A percentile compares a stretch with the other conserved stretches of the same genome.
Evolutionary conservation across 805 yeast genomes (phyloP).

Genomic region (Millerozyma acaciae): DNA sequence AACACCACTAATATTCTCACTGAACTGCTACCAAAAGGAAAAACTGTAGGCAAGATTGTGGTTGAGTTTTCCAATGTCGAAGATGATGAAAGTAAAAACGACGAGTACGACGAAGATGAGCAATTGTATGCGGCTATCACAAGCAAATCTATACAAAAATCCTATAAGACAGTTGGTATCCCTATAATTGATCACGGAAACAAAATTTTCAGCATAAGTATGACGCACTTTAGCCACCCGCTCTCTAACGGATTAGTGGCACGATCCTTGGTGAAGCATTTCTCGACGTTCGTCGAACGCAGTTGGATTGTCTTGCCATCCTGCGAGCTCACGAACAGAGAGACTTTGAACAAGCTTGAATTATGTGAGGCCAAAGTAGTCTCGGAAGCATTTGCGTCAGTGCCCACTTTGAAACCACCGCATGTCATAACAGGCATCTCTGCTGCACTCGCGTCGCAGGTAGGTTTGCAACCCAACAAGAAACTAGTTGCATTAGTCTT

Average conservation of each 20-base stretch:
- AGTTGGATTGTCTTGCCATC: conserved; percentile 35
- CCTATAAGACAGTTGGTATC: conserved; percentile 18
- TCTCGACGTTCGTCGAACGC: conserved; percentile 8
- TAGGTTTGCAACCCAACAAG: conserved; percentile 6
- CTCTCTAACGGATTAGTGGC: conserved; percentile 32
- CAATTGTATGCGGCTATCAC: conserved; percentile 42
- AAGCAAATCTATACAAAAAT: conserved; percentile 16
- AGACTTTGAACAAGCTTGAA: conserved; percentile 21
- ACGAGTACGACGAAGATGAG: conserved; percentile 47
- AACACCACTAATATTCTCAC: conserved; percentile 17
- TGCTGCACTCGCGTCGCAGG: conserved; percentile 40
- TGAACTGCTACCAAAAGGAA: conserved; percentile 12
- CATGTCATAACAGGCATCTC: conserved; percentile 57
- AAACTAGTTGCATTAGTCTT: conserved; percentile 25
- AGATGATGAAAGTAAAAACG: conserved; percentile 15
- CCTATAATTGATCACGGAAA: conserved; percentile 17
- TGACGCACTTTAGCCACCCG: conserved; percentile 36
- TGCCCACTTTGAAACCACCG: conserved; percentile 49
- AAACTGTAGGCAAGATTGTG: conserved; percentile 7
- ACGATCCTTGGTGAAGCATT: conserved; percentile 13
- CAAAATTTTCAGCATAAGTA: conserved; percentile 14
- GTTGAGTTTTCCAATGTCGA: conserved; percentile 11
- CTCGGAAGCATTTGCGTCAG: conserved; percentile 5
- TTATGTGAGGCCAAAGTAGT: conserved; percentile 6
- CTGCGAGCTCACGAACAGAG: conserved; percentile 29